Evolutionary conservation across 768 basidiomycete species (phyloP), one percentile per base, ranked within the genome.

Genomic region (Leccinum broughii): DNA sequence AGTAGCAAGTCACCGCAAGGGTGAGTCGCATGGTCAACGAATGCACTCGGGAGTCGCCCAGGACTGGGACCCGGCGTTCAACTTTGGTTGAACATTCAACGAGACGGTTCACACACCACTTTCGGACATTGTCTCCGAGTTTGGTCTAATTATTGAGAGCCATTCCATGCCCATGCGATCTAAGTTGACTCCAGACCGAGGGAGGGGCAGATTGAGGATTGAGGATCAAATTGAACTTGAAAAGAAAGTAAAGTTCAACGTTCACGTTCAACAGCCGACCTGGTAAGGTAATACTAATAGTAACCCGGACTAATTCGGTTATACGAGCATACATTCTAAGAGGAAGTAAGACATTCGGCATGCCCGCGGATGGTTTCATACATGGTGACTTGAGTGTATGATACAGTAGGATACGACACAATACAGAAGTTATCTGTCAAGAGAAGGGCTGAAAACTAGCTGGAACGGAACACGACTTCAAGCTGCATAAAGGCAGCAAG

Each of bases 321-420:
- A 35, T 11, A 39, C 22, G 44, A 49, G 26, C 9, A 44, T 14
- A n/a, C 6, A 32, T 15, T 39, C 37, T 39, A 15, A 28, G 28
- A 44, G 6, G n/a, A 10, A 28, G 30, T 17, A 48, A 55, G 50
- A 24, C 28, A 48, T 50, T 51, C n/a, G 20, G 39, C 55, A 55
- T 57, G 61, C 50, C 39, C 49, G 58, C 30, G 24, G 51, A 49
- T 41, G 28, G 11, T 34, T 37, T 20, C 41, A 41, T 68, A 62
- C 60, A 66, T 56, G 37, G 37, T 15, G 15, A 11, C 32, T 46
- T 55, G n/a, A 55, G 58, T 26, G 50, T 44, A 66, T 54, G 39
- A 58, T 70, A 69, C 66, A 68, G 51, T 13, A 46, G 32, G 26
- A 41, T 49, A 44, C 13, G 54, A 60, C 52, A 57, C 53, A 48